Conservation (phyloP, 1,139 yeast genomes). For the Debaryomyces fabryi region DNA sequence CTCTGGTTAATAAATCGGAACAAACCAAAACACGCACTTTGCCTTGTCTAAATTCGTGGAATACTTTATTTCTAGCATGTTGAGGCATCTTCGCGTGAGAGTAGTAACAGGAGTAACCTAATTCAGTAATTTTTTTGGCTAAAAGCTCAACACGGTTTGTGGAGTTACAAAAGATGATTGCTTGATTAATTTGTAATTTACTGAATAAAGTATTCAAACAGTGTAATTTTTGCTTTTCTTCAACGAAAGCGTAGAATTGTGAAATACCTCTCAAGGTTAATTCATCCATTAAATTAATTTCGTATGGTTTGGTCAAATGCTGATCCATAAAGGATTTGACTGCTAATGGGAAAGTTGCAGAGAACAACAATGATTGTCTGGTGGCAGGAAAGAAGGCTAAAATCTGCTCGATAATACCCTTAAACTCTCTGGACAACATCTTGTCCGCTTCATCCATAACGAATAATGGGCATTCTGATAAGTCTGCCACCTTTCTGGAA, state of each 20-base stretch:
- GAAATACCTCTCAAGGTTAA: conserved; percentile 94
- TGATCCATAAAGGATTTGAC: conserved; percentile 92
- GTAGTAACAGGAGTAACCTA: conserved; percentile 95
- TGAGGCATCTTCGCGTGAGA: conserved; percentile 99
- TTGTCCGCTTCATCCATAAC: conserved; percentile 99
- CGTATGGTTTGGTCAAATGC: conserved; percentile 89
- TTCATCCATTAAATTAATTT: conserved; percentile 97
- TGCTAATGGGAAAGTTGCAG: conserved; percentile 95
- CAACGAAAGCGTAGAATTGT: conserved; percentile 96
- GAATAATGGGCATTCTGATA: conserved; percentile 84
- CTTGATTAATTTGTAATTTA: conserved; percentile 92
- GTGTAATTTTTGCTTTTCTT: conserved; percentile 92
- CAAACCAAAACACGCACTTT: conserved; percentile 96
- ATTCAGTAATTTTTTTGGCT: conserved; percentile 93
- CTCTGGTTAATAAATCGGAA: conserved; percentile 95
- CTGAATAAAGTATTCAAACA: conserved; percentile 94
- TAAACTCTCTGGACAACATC: conserved; percentile 90
- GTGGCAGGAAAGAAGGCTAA: conserved; percentile 76
- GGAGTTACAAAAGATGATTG: conserved; percentile 95
- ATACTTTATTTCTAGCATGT: conserved; percentile 94
- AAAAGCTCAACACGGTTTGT: conserved; percentile 93
- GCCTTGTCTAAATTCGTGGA: conserved; percentile 98
- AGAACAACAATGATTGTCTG: conserved; percentile 86
- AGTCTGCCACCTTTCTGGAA: conserved; percentile 81
- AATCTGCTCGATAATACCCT: conserved; percentile 84